Conservation (phyloP, 331 rosid species). For the Pyrus hybrid region DNA sequence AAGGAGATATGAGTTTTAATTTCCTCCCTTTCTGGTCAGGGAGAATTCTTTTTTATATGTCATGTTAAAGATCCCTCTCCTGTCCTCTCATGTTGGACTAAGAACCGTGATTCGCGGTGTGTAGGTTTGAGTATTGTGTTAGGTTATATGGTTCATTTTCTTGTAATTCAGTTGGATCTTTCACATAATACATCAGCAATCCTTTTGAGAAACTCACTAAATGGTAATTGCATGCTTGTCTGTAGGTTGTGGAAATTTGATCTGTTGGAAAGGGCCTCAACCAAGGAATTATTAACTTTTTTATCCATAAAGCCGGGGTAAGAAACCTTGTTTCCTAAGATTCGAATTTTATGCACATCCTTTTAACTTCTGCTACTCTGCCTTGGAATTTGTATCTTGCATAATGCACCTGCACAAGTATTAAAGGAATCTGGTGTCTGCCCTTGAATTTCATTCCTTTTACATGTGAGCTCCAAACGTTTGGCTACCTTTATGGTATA, state of each 20-base stretch:
- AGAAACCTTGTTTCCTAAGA: constrained; percentile 19
- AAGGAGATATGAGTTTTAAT: not conserved
- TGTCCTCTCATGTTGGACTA: not conserved
- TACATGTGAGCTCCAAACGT: no score
- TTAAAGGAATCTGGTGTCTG: no score
- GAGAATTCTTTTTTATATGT: not conserved
- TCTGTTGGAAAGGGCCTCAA: constrained; percentile 73
- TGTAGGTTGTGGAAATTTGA: constrained; percentile 73
- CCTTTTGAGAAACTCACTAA: constrained; percentile 8
- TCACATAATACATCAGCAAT: not conserved
- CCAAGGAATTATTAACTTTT: constrained; percentile 45
- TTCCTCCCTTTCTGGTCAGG: not conserved
- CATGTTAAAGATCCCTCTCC: not conserved
- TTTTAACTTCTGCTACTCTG: not conserved
- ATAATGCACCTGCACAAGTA: not conserved
- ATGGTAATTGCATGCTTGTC: constrained; percentile 15
- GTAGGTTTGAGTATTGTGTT: not conserved
- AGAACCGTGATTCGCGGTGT: not conserved
- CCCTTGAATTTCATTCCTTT: no score
- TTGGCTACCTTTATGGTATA: not conserved
- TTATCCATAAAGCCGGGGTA: constrained; percentile 69
- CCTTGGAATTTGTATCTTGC: not conserved
- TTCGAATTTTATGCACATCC: not conserved
- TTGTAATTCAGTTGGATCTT: not conserved
- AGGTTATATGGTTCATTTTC: not conserved